A percentile compares a stretch with the other conserved stretches of the same genome.
Conservation (phyloP, 73 alveolate genomes). For the Paramecium primaurelia region DNA sequence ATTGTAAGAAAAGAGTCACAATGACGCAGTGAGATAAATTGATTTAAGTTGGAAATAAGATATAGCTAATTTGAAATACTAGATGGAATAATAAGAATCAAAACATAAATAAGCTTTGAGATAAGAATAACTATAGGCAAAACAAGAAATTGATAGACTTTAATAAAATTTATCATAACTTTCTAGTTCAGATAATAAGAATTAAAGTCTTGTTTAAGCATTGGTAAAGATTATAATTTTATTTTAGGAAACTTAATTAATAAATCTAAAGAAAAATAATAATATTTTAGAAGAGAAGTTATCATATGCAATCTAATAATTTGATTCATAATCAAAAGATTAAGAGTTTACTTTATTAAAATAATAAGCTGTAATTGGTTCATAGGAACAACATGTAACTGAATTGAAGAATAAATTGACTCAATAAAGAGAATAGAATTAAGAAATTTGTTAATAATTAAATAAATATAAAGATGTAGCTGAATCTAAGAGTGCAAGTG, state of each 20-base stretch:
- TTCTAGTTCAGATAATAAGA: conserved; percentile 21
- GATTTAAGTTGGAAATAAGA: conserved; percentile 46
- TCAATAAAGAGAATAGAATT: not conserved
- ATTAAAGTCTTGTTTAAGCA: not conserved
- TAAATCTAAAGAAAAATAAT: not conserved
- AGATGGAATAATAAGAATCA: not conserved
- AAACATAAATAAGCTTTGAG: conserved; percentile 26
- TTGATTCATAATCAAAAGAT: conserved; percentile 9
- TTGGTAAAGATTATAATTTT: not conserved
- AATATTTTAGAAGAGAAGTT: not conserved
- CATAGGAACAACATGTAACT: not conserved
- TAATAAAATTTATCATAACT: not conserved
- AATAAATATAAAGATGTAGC: not conserved
- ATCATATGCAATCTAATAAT: not conserved
- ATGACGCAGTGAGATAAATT: not conserved
- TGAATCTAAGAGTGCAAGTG: not conserved
- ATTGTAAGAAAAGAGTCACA: not conserved
- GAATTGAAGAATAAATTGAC: not conserved
- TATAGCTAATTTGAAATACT: not conserved
- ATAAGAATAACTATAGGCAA: not conserved
- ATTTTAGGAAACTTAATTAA: not conserved
- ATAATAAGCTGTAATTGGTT: not conserved
- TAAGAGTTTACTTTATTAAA: conserved; percentile 21
- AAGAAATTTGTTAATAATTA: not conserved
- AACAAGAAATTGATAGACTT: not conserved